Percentiles rank a stretch among this genome's conserved stretches.
Conservation (phyloP, 345 rosid genomes). For the Lumnitzera racemosa region DNA sequence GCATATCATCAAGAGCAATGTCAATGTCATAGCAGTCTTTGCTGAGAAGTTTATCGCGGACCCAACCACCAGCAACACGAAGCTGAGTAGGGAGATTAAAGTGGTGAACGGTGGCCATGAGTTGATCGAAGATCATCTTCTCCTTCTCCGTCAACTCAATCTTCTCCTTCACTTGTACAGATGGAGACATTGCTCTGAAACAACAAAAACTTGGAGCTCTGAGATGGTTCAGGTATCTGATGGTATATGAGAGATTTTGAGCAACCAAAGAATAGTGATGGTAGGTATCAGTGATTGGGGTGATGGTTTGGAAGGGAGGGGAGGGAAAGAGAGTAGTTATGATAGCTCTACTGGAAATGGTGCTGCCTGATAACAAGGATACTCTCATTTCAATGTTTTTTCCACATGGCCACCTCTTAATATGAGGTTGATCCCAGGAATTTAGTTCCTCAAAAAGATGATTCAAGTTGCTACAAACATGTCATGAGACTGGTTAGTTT, state of each 20-base stretch:
- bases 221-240: neutral
- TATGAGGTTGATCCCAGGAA: no score
- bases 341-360: no score
- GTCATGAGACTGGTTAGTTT: neutral
- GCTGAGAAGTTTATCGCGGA: slow-evolving; percentile 95
- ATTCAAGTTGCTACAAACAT: no score
- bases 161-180: slow-evolving; percentile 40
- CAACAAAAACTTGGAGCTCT: slow-evolving; percentile 6
- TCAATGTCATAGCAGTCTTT: slow-evolving; percentile 89
- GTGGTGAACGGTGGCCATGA: slow-evolving; percentile 51
- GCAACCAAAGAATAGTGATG: neutral
- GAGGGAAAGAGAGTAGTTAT: no score
- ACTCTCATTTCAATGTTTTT: no score
- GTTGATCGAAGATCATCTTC: slow-evolving; percentile 59
- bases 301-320: no score
- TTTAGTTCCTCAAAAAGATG: no score
- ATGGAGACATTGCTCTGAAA: slow-evolving; percentile 23
- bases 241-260: neutral
- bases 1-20: slow-evolving; percentile 78
- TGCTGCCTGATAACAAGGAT: no score
- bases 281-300: no score
- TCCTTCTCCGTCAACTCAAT: slow-evolving; percentile 63
- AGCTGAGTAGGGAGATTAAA: slow-evolving; percentile 65
- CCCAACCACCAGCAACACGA: slow-evolving; percentile 99
- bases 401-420: no score